phyloP scores from a whole-genome alignment of 768 basidiomycete species.

The Lactarius trivialis region DNA sequence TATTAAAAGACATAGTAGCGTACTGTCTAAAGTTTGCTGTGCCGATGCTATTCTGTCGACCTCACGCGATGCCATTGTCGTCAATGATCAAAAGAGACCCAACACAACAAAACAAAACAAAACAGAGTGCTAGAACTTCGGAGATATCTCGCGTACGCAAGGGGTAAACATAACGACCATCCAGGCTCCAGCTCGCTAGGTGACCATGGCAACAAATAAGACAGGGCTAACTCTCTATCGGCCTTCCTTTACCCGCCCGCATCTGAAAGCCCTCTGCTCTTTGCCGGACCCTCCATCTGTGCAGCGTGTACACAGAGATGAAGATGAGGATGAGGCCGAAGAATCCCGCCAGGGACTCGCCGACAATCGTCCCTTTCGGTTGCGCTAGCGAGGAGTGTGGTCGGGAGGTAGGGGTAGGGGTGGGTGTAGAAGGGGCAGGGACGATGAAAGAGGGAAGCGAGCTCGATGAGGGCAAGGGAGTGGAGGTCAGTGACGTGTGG shows the following conservation, averaged over 20 bases:
- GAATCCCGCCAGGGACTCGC: slow-evolving; percentile 23
- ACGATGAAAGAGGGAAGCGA: slow-evolving; percentile 22
- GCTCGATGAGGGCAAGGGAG: slow-evolving; percentile 17
- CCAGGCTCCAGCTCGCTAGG: background rate
- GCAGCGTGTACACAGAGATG: slow-evolving; percentile 3
- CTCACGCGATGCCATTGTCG: slow-evolving; percentile 9
- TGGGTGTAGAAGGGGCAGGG: slow-evolving; percentile 11
- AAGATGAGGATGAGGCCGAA: slow-evolving; percentile 22
- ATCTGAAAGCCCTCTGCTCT: slow-evolving; percentile 12
- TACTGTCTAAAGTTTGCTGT: slow-evolving; percentile 32
- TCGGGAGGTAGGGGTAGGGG: slow-evolving; percentile 1
- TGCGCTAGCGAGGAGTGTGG: slow-evolving; percentile 16
- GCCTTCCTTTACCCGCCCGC: background rate
- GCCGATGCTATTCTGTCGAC: slow-evolving; percentile 25
- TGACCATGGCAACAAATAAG: background rate
- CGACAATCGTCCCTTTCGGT: slow-evolving; percentile 23
- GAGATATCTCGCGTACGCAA: background rate
- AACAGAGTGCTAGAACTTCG: background rate
- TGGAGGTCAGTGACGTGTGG: slow-evolving; percentile 14
- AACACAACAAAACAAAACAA: background rate
- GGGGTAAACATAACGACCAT: background rate
- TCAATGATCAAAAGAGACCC: background rate
- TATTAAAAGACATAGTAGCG: slow-evolving; percentile 27
- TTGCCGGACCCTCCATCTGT: slow-evolving; percentile 8
- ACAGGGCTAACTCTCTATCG: background rate